Percentiles rank a stretch among this genome's conserved stretches.
phyloP scores from a whole-genome alignment of 2,329 filamentous ascomycete genomes.

The Apiospora marii region DNA sequence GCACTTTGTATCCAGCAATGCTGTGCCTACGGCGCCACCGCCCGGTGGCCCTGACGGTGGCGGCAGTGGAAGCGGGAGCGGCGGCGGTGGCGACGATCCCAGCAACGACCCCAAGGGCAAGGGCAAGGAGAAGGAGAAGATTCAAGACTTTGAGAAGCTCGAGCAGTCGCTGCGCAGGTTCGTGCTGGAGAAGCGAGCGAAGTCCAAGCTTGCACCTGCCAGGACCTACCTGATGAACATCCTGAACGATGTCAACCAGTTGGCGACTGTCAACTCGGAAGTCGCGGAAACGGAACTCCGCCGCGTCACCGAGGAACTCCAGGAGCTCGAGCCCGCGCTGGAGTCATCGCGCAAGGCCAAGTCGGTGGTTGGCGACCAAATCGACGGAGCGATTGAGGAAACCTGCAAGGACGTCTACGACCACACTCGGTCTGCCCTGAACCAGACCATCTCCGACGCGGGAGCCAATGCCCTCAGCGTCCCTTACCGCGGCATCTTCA shows the following conservation, averaged over 20 bases:
- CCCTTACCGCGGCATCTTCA: slow-evolving; percentile 84
- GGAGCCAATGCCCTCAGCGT: slow-evolving; percentile 83
- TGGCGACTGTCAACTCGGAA: slow-evolving; percentile 87
- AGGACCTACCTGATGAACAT: slow-evolving; percentile 96
- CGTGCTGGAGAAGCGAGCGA: slow-evolving; percentile 92
- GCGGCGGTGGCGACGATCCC: slow-evolving; percentile 61
- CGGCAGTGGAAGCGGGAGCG: slow-evolving; percentile 60
- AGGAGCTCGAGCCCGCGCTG: slow-evolving; percentile 83
- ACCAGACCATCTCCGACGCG: slow-evolving; percentile 76
- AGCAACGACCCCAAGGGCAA: slow-evolving; percentile 77
- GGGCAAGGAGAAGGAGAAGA: slow-evolving; percentile 84
- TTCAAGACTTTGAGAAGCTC: slow-evolving; percentile 87
- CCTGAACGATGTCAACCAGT: slow-evolving; percentile 81
- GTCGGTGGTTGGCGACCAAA: slow-evolving; percentile 79
- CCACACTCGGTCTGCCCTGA: slow-evolving; percentile 79
- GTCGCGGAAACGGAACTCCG: slow-evolving; percentile 86
- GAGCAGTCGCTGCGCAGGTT: slow-evolving; percentile 91
- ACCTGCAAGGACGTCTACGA: slow-evolving; percentile 88
- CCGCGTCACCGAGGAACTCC: slow-evolving; percentile 80
- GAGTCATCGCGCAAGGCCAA: slow-evolving; percentile 85
- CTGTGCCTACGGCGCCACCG: slow-evolving; percentile 76
- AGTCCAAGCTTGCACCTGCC: slow-evolving; percentile 93
- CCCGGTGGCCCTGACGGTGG: slow-evolving; percentile 63
- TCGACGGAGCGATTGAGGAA: slow-evolving; percentile 83
- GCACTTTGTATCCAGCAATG: slow-evolving; percentile 97